Base-by-base conservation (phyloP, 345 rosid species). In the Arabidopsis arenosa region DNA sequence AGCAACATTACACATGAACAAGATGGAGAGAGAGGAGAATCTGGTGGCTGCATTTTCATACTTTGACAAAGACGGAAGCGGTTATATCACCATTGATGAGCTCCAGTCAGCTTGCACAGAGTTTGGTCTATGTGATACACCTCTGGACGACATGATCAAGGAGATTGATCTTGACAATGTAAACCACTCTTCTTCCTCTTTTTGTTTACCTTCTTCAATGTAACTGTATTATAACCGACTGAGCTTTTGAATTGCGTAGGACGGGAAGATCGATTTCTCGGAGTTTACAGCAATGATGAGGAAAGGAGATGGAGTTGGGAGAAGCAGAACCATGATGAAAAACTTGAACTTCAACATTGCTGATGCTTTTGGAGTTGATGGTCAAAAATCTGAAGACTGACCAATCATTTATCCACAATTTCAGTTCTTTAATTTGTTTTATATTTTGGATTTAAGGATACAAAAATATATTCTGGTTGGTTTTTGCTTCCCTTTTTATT, bases 111-210 rank as follows among this genome's bases (percentile, higher is more conserved):
- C 97, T 66, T 95, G 97, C 84, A 88, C 86, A 86, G 96, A 95
- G 40, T 92, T 95, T 66, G 99, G 99, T 80, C 84, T 95, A 1
- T 91, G 87, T 36, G 96, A 90, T 73, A 85, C 81, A 49, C 94
- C 81, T 41, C 78, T 94, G 21, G 96, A 94, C 72, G 98, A 92
- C 15, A 87, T 85, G 78, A 89, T 94, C 75, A 86, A 83, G 76
- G 98, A 94, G 82, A 88, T 89, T 49, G 98, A 94, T 81, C 88
- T 84, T 56, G 99, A 95, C 80, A 92, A 95, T 70, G 99, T 94
- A 83, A 66, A 67, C 49, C 17, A 66, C 51, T 49, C 60, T 48
- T 65, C 55, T 30, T 45, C 36, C 49, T 41, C 14, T 49, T 4
- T 10, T 32, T 60, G 47, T 39, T 2, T 26, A 2, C 2, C 5